Percentiles rank a stretch among this genome's conserved stretches.
Evolutionary conservation across 768 basidiomycete genomes (phyloP).

Genomic region (Boletus coccyginus): DNA sequence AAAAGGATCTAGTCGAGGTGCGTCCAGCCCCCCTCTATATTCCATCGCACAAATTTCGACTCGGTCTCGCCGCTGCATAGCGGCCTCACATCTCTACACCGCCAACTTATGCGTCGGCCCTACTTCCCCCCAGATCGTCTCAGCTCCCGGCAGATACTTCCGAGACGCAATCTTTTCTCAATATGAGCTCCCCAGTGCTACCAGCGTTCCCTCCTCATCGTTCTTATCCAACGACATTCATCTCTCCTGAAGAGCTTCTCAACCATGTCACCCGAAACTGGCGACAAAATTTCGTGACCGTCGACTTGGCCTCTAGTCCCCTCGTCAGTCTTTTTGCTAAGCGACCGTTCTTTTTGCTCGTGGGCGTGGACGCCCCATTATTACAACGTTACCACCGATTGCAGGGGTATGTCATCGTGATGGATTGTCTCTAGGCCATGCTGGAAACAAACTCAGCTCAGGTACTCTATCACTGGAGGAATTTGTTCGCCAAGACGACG

Average conservation of each 20-base stretch:
- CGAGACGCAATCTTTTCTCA: conserved; percentile 18
- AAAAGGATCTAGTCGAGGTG: conserved; percentile 19
- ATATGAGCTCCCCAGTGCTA: conserved; percentile 19
- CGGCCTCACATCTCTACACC: neutral
- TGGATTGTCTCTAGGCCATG: neutral
- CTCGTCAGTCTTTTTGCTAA: conserved; percentile 70
- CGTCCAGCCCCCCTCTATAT: neutral
- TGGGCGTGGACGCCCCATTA: conserved; percentile 82
- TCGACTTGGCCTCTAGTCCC: conserved; percentile 55
- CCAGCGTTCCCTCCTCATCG: conserved; percentile 18
- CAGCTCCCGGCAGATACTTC: neutral
- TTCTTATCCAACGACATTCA: conserved; percentile 33
- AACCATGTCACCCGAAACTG: conserved; percentile 79
- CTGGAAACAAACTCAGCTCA: conserved; percentile 17
- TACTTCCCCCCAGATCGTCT: neutral
- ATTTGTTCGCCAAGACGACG: conserved; percentile 76
- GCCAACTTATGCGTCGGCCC: neutral
- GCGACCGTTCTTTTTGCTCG: conserved; percentile 87
- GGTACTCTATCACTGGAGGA: conserved; percentile 51
- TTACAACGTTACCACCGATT: conserved; percentile 63
- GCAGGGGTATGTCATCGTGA: conserved; percentile 39
- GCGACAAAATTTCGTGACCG: conserved; percentile 77
- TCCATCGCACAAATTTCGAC: neutral
- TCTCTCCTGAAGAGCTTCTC: conserved; percentile 54
- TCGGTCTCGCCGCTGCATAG: conserved; percentile 4